Evolutionary conservation across 2,329 filamentous ascomycete genomes (phyloP), one percentile per base, ranked within the genome.

Genomic region (Thelonectria blattea): DNA sequence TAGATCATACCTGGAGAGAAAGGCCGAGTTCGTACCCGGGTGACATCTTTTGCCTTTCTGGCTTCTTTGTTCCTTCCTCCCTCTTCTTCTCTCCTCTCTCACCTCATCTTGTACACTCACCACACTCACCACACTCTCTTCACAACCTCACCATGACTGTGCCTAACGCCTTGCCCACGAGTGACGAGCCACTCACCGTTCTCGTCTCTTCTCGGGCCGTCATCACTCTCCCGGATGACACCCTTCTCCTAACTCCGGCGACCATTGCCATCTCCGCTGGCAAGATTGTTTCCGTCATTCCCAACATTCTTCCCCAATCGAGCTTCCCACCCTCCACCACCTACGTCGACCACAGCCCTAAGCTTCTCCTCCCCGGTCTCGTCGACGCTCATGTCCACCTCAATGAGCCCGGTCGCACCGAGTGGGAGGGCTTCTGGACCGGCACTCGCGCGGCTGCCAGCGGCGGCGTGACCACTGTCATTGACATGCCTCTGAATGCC

Each of bases 381-480:
- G 94, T 99, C 17, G 95, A 99, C 75, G 94, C 95, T 37, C 95
- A 99, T 75, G 95, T 99, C 39, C 95, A 99, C 79, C 86, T 98
- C 69, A 98, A 98, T 73, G 95, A 99, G 79, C 95, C 95, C 0
- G 95, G 95, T 43, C 87, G 95, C 58, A 97, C 94, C 53, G 94
- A 97, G 85, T 98, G 95, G 95, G 95, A 99, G 74, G 95, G 95
- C 11, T 99, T 99, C 81, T 91, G 90, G 81, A 97, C 93, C 1
- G 95, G 95, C 50, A 98, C 95, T 22, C 86, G 91, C 69, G 95
- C 95, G 34, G 95, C 95, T 4, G 95, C 95, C 11, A 96, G 94
- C 69, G 95, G 95, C 42, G 95, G 95, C 70, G 95, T 98, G 24
- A 99, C 95, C 5, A 98, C 95, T 0, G 93, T 99, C 10, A 82